Evolutionary conservation across 768 basidiomycete species (phyloP), one percentile per base, ranked within the genome.

Genomic region (Tephrocybe sp.): DNA sequence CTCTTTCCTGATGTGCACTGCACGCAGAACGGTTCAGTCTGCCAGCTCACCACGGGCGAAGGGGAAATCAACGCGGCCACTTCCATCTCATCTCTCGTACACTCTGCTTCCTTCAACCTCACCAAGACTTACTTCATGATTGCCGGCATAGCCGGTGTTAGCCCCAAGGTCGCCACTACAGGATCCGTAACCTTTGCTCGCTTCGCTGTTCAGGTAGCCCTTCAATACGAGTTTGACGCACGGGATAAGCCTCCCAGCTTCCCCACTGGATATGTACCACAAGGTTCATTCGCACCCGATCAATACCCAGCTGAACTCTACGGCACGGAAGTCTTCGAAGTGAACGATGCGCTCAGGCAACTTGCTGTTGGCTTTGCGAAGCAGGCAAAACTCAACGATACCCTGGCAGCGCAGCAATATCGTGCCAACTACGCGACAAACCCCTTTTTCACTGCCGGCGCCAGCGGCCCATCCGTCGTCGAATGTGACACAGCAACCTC

Each of bases 61-160:
- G 54, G 32, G 10, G 54, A 55, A 45, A 55, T 55, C 19, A 55
- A 55, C n/a, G 54, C 54, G 22, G 54, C 54, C 3, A 46, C 54
- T 9, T 35, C 54, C n/a, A 51, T 55, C 11, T 51, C 54, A n/a
- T 51, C 54, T 7, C 49, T 55, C 3, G 49, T 55, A 11, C 43
- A 51, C 2, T 55, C 54, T 6, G 0, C 54, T 5, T 39, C 34
- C 40, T 55, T 55, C 40, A 35, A 55, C 19, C 40, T 55, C 26
- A 51, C 44, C 14, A 22, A 51, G 33, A 51, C 54, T 9, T 55
- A 55, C 19, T 55, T 51, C 39, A 39, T 55, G 39, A 51, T 55
- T 38, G 54, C 49, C 9, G 54, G 54, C 39, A 55, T 55, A n/a
- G 49, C 45, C 17, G 54, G 54, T 8, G 49, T 55, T 7, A 55